Percentiles rank a stretch among this genome's conserved stretches.
These are phyloP conservation scores for Boeremia exigua DNA, from an alignment of 2,329 filamentous ascomycete genomes.

Conservation along the genomic window DNA sequence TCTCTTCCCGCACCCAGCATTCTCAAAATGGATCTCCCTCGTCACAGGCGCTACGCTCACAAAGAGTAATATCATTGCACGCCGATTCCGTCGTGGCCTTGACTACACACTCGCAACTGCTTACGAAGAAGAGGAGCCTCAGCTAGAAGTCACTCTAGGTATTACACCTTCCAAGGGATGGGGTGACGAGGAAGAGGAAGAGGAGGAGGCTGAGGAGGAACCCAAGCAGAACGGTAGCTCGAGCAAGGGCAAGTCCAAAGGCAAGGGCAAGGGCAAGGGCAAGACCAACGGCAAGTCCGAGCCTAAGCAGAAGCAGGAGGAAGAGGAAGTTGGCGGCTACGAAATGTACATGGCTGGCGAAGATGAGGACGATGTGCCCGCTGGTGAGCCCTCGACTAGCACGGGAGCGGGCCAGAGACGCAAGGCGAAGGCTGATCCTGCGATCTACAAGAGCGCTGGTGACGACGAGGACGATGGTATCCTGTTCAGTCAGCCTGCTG, in stretches of 20 bases:
- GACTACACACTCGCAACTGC: constrained; percentile 95
- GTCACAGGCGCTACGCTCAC: constrained; percentile 78
- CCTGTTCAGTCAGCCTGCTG: constrained; percentile 70
- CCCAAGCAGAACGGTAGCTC: constrained; percentile 49
- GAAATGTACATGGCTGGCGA: constrained; percentile 93
- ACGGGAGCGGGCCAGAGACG: constrained; percentile 57
- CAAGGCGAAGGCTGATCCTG: constrained; percentile 68
- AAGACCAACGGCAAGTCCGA: constrained; percentile 20
- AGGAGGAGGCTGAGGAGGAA: constrained; percentile 51
- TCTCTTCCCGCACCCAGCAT: constrained; percentile 82
- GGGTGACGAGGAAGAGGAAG: constrained; percentile 72
- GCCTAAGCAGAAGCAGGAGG: constrained; percentile 46
- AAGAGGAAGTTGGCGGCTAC: constrained; percentile 73
- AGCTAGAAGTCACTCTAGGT: constrained; percentile 85
- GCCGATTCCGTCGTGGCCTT: constrained; percentile 82
- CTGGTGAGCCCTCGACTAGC: constrained; percentile 40
- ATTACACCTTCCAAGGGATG: constrained; percentile 86
- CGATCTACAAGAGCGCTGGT: constrained; percentile 70
- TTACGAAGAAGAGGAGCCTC: constrained; percentile 73
- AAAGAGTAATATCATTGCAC: constrained; percentile 78
- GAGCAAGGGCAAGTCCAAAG: constrained; percentile 12
- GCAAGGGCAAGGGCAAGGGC: constrained; percentile 15
- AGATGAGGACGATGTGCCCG: constrained; percentile 65
- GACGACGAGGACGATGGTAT: constrained; percentile 77
- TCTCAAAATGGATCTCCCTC: constrained; percentile 86